Conservation (phyloP, 768 basidiomycete species). For the Lactifluus volemus region DNA sequence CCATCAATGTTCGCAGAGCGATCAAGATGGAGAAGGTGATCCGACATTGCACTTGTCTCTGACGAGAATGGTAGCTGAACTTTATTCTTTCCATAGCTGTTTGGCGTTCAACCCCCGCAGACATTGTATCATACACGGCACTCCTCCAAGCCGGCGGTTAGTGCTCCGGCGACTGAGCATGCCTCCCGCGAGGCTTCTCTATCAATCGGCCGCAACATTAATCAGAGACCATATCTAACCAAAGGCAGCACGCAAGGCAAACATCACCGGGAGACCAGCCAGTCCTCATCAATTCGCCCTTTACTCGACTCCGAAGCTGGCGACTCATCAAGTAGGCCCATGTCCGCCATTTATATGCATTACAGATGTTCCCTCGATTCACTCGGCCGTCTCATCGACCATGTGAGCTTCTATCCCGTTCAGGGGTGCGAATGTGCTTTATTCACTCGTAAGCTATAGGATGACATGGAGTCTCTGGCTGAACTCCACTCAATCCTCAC, state of each 20-base stretch:
- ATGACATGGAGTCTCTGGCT: conserved; percentile 64
- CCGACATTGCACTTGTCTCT: not conserved
- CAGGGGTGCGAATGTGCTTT: conserved; percentile 3
- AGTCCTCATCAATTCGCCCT: conserved; percentile 52
- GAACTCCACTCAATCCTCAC: conserved; percentile 67
- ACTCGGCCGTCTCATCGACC: conserved; percentile 69
- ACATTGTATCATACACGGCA: conserved; percentile 65
- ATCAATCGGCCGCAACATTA: conserved; percentile 32
- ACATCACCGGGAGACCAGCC: conserved; percentile 27
- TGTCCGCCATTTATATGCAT: conserved; percentile 50
- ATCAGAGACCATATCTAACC: conserved; percentile 40
- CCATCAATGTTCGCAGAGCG: conserved; percentile 69
- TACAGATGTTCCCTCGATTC: conserved; percentile 78
- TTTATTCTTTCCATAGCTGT: conserved; percentile 42
- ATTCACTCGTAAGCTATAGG: conserved; percentile 33
- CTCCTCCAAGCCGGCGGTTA: conserved; percentile 27
- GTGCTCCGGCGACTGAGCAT: conserved; percentile 8
- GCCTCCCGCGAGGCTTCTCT: conserved; percentile 2
- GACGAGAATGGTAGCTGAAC: not conserved
- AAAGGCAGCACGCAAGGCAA: conserved; percentile 32
- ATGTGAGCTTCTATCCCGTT: conserved; percentile 38
- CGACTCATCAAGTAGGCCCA: conserved; percentile 8
- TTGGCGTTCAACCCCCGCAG: conserved; percentile 74
- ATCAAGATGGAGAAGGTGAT: conserved; percentile 84
- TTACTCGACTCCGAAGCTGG: conserved; percentile 30